Percentiles rank a stretch among this genome's conserved stretches.
These are phyloP conservation scores for Bipolaris oryzae DNA, from an alignment of 2,329 filamentous ascomycete species.

Conservation along the genomic window DNA sequence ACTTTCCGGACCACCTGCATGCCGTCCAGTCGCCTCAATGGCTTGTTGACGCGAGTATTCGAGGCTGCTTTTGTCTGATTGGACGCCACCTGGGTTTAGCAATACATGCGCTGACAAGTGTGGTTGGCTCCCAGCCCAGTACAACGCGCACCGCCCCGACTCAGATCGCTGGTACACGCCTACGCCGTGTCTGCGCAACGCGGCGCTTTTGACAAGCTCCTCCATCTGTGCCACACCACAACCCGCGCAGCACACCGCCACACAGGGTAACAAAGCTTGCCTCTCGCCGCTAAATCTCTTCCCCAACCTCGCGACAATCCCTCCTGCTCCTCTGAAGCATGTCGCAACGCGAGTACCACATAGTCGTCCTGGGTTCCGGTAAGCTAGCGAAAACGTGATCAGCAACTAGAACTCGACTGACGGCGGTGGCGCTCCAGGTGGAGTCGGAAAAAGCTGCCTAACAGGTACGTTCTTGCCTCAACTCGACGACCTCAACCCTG, in stretches of 20 bases:
- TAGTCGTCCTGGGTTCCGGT: constrained; percentile 52
- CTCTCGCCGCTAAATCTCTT: constrained; percentile 18
- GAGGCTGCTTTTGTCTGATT: constrained; percentile 26
- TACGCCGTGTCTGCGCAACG: constrained; percentile 28
- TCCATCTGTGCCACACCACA: constrained; percentile 37
- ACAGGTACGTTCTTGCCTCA: constrained; percentile 66
- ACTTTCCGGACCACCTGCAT: constrained; percentile 4
- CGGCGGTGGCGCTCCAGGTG: constrained; percentile 62
- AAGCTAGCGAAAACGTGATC: constrained; percentile 28
- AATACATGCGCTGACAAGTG: constrained; percentile 36
- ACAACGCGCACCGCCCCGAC: constrained; percentile 29
- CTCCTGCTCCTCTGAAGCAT: constrained; percentile 30
- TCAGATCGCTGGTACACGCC: constrained; percentile 26
- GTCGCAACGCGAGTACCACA: constrained; percentile 53
- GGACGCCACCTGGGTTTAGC: constrained; percentile 21
- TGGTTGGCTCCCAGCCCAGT: constrained; percentile 35
- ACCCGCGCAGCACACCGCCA: constrained; percentile 22
- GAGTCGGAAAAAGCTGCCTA: constrained; percentile 90
- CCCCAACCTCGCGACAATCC: constrained; percentile 17
- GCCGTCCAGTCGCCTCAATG: constrained; percentile 23
- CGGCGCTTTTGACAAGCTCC: constrained; percentile 33
- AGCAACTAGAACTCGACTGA: constrained; percentile 30
- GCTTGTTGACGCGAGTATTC: constrained; percentile 19
- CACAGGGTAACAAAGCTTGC: constrained; percentile 25
- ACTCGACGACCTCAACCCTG: not conserved